Percentiles rank a stretch among this genome's conserved stretches.
Evolutionary conservation across 202 grass and related monocot genomes (phyloP).

Genomic region (Zoysia matrella): DNA sequence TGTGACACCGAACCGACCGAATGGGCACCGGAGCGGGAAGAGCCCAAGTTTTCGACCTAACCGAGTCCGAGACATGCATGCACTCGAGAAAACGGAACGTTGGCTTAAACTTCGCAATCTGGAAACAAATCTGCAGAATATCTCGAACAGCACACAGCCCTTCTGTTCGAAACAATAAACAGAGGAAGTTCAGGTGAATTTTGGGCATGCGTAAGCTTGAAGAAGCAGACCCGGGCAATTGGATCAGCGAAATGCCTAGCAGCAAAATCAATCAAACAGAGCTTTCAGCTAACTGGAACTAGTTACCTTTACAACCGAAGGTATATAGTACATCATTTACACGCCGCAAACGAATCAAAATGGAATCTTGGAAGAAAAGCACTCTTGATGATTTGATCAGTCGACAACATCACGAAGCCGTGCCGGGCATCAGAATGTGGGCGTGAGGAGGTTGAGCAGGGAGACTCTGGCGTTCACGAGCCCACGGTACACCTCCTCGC

Average conservation of each 20-base stretch:
- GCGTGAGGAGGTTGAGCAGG: constrained; percentile 74
- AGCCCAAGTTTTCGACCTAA: constrained; percentile 4
- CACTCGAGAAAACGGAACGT: too few relatives aligned
- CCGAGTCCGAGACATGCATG: too few relatives aligned
- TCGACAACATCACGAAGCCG: background rate
- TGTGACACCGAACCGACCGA: constrained; percentile 42
- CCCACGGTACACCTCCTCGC: constrained; percentile 54
- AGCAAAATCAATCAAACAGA: background rate
- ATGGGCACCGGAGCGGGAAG: background rate
- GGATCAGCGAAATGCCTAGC: background rate
- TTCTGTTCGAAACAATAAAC: background rate
- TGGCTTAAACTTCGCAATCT: background rate
- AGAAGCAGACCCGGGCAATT: constrained; percentile 10
- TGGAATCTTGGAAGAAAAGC: constrained; percentile 26
- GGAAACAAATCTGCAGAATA: background rate
- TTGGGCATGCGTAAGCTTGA: background rate
- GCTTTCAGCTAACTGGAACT: background rate
- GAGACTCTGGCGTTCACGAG: constrained; percentile 64
- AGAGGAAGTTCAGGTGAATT: background rate
- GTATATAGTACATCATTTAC: constrained; percentile 58
- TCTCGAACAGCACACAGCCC: background rate
- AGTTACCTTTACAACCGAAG: constrained; percentile 26
- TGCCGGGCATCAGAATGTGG: constrained; percentile 42
- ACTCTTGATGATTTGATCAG: background rate
- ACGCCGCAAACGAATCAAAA: constrained; percentile 41